phyloP scores from a whole-genome alignment of 106 monocot genomes.

The Posidonia australis region DNA sequence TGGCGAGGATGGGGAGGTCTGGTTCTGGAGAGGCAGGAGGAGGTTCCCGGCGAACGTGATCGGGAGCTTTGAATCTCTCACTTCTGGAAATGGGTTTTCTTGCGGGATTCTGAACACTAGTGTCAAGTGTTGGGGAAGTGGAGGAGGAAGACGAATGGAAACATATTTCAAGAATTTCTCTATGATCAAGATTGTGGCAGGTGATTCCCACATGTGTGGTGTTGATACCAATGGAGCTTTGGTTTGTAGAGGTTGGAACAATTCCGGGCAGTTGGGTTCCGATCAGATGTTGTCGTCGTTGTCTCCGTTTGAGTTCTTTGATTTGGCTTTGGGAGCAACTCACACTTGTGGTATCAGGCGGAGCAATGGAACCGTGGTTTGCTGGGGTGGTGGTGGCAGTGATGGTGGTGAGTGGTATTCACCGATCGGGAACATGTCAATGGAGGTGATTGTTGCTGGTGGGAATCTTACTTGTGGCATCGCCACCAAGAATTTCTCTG shows the following conservation, averaged over 20 bases:
- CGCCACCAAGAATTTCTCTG: constrained; percentile 30
- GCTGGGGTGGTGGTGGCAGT: constrained; percentile 47
- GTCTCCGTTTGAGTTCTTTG: constrained; percentile 21
- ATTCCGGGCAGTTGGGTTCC: constrained; percentile 27
- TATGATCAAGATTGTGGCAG: constrained; percentile 45
- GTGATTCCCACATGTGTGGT: constrained; percentile 60
- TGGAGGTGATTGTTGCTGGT: constrained; percentile 56
- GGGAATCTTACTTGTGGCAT: constrained; percentile 77
- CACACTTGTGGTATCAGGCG: constrained; percentile 56
- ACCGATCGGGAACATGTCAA: constrained; percentile 18
- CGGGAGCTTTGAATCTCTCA: constrained; percentile 48
- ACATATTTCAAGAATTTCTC: constrained; percentile 20
- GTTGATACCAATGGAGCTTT: constrained; percentile 21
- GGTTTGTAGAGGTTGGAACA: constrained; percentile 44
- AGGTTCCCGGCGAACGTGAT: constrained; percentile 16
- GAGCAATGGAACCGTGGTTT: constrained; percentile 37
- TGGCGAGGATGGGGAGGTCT: constrained; percentile 10
- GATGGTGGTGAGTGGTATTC: neutral
- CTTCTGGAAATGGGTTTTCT: constrained; percentile 63
- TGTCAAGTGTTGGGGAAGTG: constrained; percentile 45
- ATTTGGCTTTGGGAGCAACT: constrained; percentile 42
- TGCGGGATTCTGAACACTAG: constrained; percentile 38
- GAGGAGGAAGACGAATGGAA: constrained; percentile 20
- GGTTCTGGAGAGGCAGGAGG: constrained; percentile 42
- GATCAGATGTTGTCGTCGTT: constrained; percentile 36